Conservation (phyloP, 2,329 filamentous ascomycete species). For the Hymenotorrendiella dingleyae region DNA sequence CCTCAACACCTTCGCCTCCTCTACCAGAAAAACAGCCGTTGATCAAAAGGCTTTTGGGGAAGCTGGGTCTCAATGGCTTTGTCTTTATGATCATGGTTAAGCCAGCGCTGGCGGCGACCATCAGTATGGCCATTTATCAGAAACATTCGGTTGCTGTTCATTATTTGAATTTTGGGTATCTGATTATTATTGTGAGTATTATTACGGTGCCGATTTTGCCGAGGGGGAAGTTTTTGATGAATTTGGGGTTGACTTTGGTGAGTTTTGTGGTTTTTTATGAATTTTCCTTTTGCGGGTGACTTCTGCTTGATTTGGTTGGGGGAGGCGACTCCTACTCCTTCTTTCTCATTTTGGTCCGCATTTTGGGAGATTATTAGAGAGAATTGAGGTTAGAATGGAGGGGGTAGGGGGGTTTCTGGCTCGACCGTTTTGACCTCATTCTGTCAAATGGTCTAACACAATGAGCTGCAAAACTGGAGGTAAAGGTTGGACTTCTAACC, state of each 20-base stretch:
- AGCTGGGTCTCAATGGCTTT: slow-evolving; percentile 11
- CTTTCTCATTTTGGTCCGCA: too few species aligned
- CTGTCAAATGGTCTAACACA: too few species aligned
- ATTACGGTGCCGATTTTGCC: slow-evolving; percentile 61
- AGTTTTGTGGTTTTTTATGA: slow-evolving; percentile 3
- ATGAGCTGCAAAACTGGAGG: too few species aligned
- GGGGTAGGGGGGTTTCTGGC: too few species aligned
- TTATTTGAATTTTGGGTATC: slow-evolving; percentile 34
- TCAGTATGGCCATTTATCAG: slow-evolving; percentile 18
- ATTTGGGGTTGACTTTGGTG: slow-evolving; percentile 25
- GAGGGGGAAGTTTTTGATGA: slow-evolving; percentile 66
- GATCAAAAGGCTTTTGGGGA: slow-evolving; percentile 10
- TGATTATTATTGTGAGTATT: slow-evolving; percentile 59
- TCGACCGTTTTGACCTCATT: too few species aligned
- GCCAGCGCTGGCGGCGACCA: slow-evolving; percentile 14
- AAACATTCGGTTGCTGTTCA: slow-evolving; percentile 12
- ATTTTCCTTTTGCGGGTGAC: too few species aligned
- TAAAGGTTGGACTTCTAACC: too few species aligned
- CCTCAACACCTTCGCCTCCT: slow-evolving; percentile 3
- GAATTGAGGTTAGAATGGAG: background rate
- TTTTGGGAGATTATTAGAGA: too few species aligned
- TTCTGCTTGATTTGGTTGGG: too few species aligned
- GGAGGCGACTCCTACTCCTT: too few species aligned
- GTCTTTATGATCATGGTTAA: slow-evolving; percentile 20
- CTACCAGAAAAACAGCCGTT: slow-evolving; percentile 5